Evolutionary conservation across 176 grass and related monocot species (phyloP).

Genomic region (Elymus sibiricus): DNA sequence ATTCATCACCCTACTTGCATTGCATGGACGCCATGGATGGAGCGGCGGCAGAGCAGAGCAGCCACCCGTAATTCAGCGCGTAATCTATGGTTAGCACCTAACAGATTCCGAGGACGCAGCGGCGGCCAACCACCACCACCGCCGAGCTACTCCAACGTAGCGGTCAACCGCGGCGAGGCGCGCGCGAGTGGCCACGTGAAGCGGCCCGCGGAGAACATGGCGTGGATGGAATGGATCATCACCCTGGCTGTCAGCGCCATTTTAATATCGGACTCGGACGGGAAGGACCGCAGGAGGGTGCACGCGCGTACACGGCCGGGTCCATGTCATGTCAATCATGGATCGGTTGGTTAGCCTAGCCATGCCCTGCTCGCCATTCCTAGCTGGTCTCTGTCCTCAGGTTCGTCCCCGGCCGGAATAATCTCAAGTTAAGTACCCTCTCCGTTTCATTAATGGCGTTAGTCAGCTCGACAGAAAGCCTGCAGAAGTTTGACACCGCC

Average conservation of each 20-base stretch:
- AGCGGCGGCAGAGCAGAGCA: too few species aligned
- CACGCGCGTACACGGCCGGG: not conserved
- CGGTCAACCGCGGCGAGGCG: conserved; percentile 19
- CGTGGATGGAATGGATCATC: not conserved
- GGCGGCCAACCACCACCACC: conserved; percentile 7
- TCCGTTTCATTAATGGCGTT: not conserved
- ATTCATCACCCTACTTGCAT: not conserved
- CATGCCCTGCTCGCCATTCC: not conserved
- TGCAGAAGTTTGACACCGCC: not conserved
- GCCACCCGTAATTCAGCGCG: not conserved
- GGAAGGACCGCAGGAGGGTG: not conserved
- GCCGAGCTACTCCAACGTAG: not conserved
- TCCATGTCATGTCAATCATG: conserved; percentile 33
- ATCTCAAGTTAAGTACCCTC: not conserved
- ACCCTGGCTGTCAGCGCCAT: conserved; percentile 26
- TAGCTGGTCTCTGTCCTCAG: not conserved
- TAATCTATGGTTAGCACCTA: conserved; percentile 17
- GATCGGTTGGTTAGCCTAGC: not conserved
- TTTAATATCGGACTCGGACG: conserved; percentile 13
- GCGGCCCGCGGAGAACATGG: conserved; percentile 25
- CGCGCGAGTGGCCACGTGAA: conserved; percentile 30
- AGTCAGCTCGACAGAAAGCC: not conserved
- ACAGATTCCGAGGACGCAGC: not conserved
- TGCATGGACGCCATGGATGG: not conserved
- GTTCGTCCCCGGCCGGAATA: not conserved